Base-by-base conservation (phyloP, 257 asterid genomes). In the Solanum chilense region DNA sequence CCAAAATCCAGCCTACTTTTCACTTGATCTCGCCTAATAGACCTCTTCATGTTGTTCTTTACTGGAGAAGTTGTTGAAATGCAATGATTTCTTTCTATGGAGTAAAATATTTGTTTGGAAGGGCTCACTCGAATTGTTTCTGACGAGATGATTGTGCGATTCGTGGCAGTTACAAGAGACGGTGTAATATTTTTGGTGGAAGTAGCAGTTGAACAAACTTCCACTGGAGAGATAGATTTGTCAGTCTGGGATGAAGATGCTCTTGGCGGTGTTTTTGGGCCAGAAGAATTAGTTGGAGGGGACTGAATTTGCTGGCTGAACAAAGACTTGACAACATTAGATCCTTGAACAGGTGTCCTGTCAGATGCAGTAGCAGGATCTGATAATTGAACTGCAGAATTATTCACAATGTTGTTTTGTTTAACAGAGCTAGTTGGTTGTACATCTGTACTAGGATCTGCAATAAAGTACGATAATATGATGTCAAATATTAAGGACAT, bases 1-100 rank as follows among this genome's bases (percentile, higher is more conserved):
- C 93, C 98, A 89, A 97, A 96, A 89, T 97, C 95, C 74, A 97
- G 91, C 94, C 96, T 94, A 83, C 98, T 96, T 87, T 95, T 95
- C 49, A 94, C 97, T 84, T 95, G 96, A 71, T 95, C 98, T 93
- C 93, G 94, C 64, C 73, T 85, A 86, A 68, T 90, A 78, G 92
- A 88, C 88, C 94, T 92, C 91, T 85, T 92, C 88, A 66, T 25
- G 87, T 86, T 93, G 82, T 93, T 35, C 92, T 93, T 94, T 60
- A 88, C 84, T 4, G 99, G 99, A 25, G 99, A 97, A 87, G 93
- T 90, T 66, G 94, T 92, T 12, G 94, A 91, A 58, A 94, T 91
- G 47, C 90, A 88, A 13, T 88, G 95, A 85, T 94, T 97, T 89
- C 93, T 94, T 91, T 94, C 96, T 69, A 97, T 94, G 13, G 99